These are phyloP conservation scores for Daldinia eschscholtzii DNA, from an alignment of 2,329 filamentous ascomycete species.

Conservation along the genomic window DNA sequence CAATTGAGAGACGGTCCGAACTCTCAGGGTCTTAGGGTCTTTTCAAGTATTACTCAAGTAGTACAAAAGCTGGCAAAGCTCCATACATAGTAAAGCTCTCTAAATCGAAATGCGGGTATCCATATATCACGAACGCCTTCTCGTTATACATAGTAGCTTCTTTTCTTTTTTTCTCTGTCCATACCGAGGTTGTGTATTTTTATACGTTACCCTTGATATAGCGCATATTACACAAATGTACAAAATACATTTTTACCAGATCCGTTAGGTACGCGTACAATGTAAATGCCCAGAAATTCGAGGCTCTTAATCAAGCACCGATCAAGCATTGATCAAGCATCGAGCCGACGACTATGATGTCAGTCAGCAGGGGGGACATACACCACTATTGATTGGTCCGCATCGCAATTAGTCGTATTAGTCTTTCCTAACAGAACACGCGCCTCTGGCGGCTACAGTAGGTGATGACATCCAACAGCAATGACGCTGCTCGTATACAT, in stretches of 20 bases:
- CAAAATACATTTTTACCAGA: background rate
- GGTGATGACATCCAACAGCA: conserved; percentile 31
- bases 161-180: background rate
- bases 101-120: conserved; percentile 28
- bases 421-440: conserved; percentile 6
- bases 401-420: conserved; percentile 8
- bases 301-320: conserved; percentile 17
- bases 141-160: background rate
- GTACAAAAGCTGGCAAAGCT: conserved; percentile 15
- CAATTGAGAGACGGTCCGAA: conserved; percentile 12
- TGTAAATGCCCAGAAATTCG: conserved; percentile 16
- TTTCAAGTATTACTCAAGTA: conserved; percentile 8
- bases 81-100: conserved; percentile 6
- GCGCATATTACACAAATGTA: background rate
- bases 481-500: conserved; percentile 28
- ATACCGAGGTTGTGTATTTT: too few species aligned
- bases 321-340: conserved; percentile 14
- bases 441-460: conserved; percentile 38
- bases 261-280: background rate
- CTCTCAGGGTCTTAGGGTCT: conserved; percentile 19
- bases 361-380: conserved; percentile 30
- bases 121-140: conserved; percentile 26
- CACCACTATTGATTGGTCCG: conserved; percentile 22
- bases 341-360: conserved; percentile 34
- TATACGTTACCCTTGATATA: background rate